A percentile compares a stretch with the other conserved stretches of the same genome.
Evolutionary conservation across 129 eudicot genomes (phyloP).

Genomic region (Artemisia tridentata): DNA sequence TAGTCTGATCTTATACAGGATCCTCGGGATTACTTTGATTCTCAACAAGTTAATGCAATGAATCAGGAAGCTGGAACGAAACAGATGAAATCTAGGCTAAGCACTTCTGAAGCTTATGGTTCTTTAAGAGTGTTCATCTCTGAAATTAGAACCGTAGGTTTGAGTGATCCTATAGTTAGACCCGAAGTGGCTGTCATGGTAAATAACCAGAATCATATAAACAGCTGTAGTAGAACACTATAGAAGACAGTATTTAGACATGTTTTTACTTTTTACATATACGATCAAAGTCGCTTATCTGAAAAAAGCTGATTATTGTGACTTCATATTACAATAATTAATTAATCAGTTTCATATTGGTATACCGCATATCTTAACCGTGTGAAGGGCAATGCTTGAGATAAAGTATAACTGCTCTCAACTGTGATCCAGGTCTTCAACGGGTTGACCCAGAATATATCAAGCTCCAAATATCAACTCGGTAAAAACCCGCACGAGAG

Average conservation of each 20-base stretch:
- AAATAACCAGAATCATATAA: not conserved
- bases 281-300: not conserved
- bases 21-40: conserved; percentile 95
- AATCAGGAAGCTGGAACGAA: conserved; percentile 50
- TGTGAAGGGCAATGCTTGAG: not conserved
- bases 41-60: conserved; percentile 81
- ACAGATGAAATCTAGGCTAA: conserved; percentile 46
- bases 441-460: conserved; percentile 70
- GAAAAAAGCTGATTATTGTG: not conserved
- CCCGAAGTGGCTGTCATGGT: conserved; percentile 85
- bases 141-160: conserved; percentile 55
- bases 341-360: no score
- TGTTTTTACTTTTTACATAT: no score
- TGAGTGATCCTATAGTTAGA: conserved; percentile 56
- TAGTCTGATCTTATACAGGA: conserved; percentile 51
- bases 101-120: conserved; percentile 63
- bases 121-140: conserved; percentile 50
- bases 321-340: not conserved
- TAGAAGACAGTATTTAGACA: no score
- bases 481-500: conserved; percentile 84
- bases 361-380: no score
- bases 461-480: conserved; percentile 71
- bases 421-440: conserved; percentile 54
- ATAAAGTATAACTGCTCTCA: conserved; percentile 18
- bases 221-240: no score